These are phyloP conservation scores for Catharanthus roseus DNA, from an alignment of 257 asterid species.

Conservation along the genomic window DNA sequence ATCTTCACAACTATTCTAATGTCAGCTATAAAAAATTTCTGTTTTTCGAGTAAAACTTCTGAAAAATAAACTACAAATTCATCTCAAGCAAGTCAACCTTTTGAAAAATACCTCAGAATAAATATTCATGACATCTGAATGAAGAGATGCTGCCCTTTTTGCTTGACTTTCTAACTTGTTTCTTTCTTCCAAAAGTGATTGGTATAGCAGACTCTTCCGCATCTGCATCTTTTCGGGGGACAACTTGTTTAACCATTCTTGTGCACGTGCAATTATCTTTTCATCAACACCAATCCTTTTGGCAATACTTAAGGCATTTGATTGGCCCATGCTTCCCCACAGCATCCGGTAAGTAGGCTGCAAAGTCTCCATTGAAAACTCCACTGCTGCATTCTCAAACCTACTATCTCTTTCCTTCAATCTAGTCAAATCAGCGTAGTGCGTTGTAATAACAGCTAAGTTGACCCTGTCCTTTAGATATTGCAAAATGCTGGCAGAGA, in stretches of 20 bases:
- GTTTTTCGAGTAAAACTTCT: background rate
- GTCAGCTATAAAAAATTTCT: background rate
- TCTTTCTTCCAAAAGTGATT: conserved; percentile 74
- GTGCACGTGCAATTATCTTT: conserved; percentile 54
- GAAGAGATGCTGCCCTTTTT: conserved; percentile 49
- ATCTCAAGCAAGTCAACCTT: conserved; percentile 6
- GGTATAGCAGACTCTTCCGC: conserved; percentile 59
- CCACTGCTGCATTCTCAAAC: conserved; percentile 98
- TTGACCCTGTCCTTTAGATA: conserved; percentile 78
- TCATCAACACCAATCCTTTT: conserved; percentile 71
- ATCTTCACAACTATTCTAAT: background rate
- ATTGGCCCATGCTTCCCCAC: conserved; percentile 91
- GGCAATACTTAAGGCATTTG: conserved; percentile 86
- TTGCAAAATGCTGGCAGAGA: conserved; percentile 77
- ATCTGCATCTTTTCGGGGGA: conserved; percentile 79
- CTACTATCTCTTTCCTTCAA: conserved; percentile 68
- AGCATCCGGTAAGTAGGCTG: conserved; percentile 81
- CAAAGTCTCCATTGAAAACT: conserved; percentile 69
- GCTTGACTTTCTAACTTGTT: conserved; percentile 64
- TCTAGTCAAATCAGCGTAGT: conserved; percentile 80
- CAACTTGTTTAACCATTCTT: conserved; percentile 70
- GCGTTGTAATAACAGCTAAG: conserved; percentile 91
- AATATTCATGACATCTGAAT: conserved; percentile 49
- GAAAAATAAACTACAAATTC: background rate
- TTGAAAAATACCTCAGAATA: conserved; percentile 75